These are phyloP conservation scores for Voacanga thouarsii DNA, from an alignment of 257 asterid genomes.

Conservation along the genomic window DNA sequence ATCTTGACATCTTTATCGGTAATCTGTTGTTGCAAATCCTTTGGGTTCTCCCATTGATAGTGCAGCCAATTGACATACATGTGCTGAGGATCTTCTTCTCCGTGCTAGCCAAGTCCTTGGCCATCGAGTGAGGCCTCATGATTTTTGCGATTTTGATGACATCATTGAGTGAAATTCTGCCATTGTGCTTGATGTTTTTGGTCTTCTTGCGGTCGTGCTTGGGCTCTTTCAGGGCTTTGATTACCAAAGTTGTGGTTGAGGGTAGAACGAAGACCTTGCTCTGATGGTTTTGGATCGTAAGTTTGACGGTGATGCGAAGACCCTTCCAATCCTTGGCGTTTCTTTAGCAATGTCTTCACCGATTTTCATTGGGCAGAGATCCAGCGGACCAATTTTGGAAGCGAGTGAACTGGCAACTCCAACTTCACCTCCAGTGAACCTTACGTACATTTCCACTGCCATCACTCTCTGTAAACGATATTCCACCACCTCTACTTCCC, in stretches of 20 bases:
- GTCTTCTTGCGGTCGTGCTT: constrained; percentile 66
- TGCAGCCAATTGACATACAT: constrained; percentile 66
- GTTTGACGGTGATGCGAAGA: constrained; percentile 59
- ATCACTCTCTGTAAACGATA: too few species aligned
- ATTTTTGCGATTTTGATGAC: constrained; percentile 65
- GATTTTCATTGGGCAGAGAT: constrained; percentile 57
- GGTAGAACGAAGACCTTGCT: too few species aligned
- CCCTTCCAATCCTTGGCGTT: constrained; percentile 76
- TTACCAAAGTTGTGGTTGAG: neutral
- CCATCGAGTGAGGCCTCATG: constrained; percentile 57
- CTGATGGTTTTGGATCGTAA: constrained; percentile 35
- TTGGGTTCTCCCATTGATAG: constrained; percentile 65
- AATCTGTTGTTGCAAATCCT: constrained; percentile 70
- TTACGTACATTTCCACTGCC: constrained; percentile 58
- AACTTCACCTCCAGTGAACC: constrained; percentile 68
- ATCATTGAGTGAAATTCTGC: constrained; percentile 61
- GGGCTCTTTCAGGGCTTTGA: constrained; percentile 73
- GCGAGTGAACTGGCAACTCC: constrained; percentile 68
- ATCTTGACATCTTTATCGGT: constrained; percentile 56
- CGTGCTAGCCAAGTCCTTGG: constrained; percentile 59
- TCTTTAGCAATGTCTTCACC: constrained; percentile 67
- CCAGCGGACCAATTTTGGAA: constrained; percentile 61
- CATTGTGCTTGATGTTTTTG: constrained; percentile 63
- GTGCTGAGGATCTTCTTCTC: constrained; percentile 73
- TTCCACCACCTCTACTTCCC: constrained; percentile 63